Evolutionary conservation across 2,329 filamentous ascomycete genomes (phyloP).

Genomic region (Trichoderma oligosporum): DNA sequence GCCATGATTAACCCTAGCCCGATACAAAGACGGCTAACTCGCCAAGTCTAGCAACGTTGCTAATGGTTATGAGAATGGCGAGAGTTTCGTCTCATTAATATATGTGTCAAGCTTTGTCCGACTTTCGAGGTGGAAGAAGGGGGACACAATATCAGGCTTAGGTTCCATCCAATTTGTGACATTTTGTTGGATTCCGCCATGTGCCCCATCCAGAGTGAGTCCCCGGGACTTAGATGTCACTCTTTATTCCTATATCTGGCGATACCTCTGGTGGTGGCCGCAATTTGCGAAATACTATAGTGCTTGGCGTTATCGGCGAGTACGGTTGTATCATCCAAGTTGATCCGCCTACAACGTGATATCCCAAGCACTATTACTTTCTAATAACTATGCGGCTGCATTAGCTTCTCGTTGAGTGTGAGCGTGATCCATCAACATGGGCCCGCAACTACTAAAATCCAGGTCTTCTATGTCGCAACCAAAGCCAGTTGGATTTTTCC

Average conservation of each 20-base stretch:
- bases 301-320: not conserved
- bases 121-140: not conserved
- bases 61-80: not conserved
- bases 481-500: slow-evolving; percentile 4
- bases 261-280: not conserved
- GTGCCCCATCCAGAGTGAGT: not conserved
- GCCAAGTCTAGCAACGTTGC: slow-evolving; percentile 20
- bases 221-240: not conserved
- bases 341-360: not conserved
- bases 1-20: not conserved
- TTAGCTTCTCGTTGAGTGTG: not conserved
- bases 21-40: slow-evolving; percentile 5
- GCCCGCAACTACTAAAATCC: not conserved
- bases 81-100: not conserved
- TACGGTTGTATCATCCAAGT: not conserved
- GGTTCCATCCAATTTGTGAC: not conserved
- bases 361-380: not conserved
- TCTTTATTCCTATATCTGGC: not conserved
- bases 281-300: not conserved
- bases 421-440: slow-evolving; percentile 4
- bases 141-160: not conserved
- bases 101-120: not conserved
- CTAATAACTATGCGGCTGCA: not conserved
- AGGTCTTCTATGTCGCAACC: not conserved
- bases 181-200: not conserved